Percentiles rank a stretch among this genome's conserved stretches.
phyloP scores from a whole-genome alignment of 345 rosid species.

The Hypericum perforatum region DNA sequence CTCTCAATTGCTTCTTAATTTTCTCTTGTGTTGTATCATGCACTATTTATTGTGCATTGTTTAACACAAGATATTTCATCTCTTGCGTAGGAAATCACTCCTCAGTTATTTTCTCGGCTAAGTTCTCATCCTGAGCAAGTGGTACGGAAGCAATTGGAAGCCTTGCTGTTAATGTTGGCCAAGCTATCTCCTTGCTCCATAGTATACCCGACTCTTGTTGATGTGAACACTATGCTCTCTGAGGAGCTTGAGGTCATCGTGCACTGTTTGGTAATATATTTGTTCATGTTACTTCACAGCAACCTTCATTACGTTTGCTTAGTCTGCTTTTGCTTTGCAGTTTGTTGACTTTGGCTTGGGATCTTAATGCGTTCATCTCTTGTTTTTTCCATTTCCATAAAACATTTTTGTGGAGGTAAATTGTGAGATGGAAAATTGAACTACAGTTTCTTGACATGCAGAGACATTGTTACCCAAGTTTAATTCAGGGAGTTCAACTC shows the following conservation, averaged over 20 bases:
- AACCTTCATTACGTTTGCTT: not conserved
- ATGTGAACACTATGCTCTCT: conserved; percentile 62
- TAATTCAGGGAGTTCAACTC: conserved; percentile 87
- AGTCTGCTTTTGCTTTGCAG: no score
- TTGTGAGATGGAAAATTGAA: conserved; percentile 8
- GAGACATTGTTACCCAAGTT: conserved; percentile 71
- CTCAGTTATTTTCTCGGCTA: conserved; percentile 82
- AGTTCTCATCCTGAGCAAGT: conserved; percentile 84
- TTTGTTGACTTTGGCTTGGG: not conserved
- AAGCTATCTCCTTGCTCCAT: conserved; percentile 81
- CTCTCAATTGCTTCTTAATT: not conserved
- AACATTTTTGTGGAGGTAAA: conserved; percentile 7
- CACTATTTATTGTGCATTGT: not conserved
- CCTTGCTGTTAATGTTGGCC: conserved; percentile 69
- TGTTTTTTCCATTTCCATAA: conserved; percentile 1
- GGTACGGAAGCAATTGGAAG: conserved; percentile 71
- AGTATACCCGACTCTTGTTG: conserved; percentile 81
- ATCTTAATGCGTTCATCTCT: conserved; percentile 4
- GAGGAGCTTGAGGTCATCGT: conserved; percentile 75
- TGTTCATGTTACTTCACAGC: conserved; percentile 6
- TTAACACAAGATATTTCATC: not conserved
- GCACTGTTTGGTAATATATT: conserved; percentile 61
- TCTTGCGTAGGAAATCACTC: conserved; percentile 59
- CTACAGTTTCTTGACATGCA: conserved; percentile 31
- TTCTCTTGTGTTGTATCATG: not conserved